phyloP scores from a whole-genome alignment of 73 alveolate genomes.

The Blepharisma stoltei region DNA sequence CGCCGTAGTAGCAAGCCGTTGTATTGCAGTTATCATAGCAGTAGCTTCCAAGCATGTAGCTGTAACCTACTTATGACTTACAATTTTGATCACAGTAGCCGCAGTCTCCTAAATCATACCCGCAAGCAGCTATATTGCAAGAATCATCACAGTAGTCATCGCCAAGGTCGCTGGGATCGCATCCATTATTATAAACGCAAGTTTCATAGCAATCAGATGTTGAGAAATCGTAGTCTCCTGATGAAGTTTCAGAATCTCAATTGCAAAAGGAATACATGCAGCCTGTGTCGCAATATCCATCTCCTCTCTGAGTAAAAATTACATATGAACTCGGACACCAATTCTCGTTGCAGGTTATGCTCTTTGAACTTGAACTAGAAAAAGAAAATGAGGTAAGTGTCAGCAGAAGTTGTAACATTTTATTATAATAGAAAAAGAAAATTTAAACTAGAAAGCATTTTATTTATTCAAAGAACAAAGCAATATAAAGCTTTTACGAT shows the following conservation, averaged over 20 bases:
- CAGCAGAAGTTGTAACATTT: too few relatives aligned
- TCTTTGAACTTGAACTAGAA: too few relatives aligned
- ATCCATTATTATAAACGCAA: not conserved
- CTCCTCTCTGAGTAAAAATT: not conserved
- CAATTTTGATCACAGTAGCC: slow-evolving; percentile 5
- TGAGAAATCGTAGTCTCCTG: not conserved
- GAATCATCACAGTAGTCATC: not conserved
- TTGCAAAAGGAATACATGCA: not conserved
- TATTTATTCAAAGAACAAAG: too few relatives aligned
- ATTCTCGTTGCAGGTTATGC: too few relatives aligned
- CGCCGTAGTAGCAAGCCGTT: too few relatives aligned
- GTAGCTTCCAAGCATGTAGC: too few relatives aligned
- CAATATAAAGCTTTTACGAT: too few relatives aligned
- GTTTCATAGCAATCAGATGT: not conserved
- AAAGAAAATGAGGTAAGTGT: too few relatives aligned
- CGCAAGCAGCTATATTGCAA: not conserved
- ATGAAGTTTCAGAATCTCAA: not conserved
- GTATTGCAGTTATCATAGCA: too few relatives aligned
- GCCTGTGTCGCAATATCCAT: not conserved
- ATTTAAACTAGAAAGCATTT: too few relatives aligned
- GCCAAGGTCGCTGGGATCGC: not conserved
- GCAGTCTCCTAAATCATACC: slow-evolving; percentile 28
- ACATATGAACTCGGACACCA: too few relatives aligned
- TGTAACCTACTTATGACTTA: not conserved
- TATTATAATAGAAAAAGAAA: too few relatives aligned